These are phyloP conservation scores for Paraphoma sp. DNA, from an alignment of 2,329 filamentous ascomycete species.

Conservation along the genomic window DNA sequence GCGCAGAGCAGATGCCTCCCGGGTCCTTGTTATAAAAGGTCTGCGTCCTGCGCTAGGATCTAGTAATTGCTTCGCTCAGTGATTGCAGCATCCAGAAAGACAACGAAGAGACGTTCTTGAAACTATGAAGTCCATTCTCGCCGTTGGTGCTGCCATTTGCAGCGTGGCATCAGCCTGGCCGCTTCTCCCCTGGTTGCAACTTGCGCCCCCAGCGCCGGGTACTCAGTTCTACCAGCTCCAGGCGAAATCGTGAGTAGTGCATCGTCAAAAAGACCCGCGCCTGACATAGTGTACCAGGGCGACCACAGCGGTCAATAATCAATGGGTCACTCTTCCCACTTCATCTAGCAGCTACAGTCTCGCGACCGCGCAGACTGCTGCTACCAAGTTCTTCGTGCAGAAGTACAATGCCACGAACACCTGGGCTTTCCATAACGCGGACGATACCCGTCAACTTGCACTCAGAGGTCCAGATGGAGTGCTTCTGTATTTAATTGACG, in stretches of 20 bases:
- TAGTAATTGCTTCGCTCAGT: no score
- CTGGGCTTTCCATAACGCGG: slow-evolving; percentile 30
- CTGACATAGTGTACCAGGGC: slow-evolving; percentile 12
- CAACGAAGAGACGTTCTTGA: neutral
- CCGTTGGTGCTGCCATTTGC: slow-evolving; percentile 22
- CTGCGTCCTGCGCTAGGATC: no score
- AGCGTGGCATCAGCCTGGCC: slow-evolving; percentile 29
- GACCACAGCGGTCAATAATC: slow-evolving; percentile 26
- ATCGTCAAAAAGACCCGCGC: neutral
- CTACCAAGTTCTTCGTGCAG: slow-evolving; percentile 32
- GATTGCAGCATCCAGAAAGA: no score
- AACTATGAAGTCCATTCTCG: slow-evolving; percentile 30
- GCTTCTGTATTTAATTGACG: slow-evolving; percentile 33
- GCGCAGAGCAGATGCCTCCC: no score
- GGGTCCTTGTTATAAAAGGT: no score
- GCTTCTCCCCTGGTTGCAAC: slow-evolving; percentile 14
- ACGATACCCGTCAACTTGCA: slow-evolving; percentile 37
- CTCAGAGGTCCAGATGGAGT: slow-evolving; percentile 28
- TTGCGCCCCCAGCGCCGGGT: slow-evolving; percentile 26
- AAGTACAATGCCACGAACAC: slow-evolving; percentile 33
- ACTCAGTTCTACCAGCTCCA: slow-evolving; percentile 36
- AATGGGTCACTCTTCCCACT: slow-evolving; percentile 30
- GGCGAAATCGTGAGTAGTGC: slow-evolving; percentile 31
- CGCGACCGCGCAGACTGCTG: slow-evolving; percentile 15
- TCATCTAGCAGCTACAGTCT: slow-evolving; percentile 27